phyloP scores from a whole-genome alignment of 441 rosid genomes.

The Biscutella laevigata region DNA sequence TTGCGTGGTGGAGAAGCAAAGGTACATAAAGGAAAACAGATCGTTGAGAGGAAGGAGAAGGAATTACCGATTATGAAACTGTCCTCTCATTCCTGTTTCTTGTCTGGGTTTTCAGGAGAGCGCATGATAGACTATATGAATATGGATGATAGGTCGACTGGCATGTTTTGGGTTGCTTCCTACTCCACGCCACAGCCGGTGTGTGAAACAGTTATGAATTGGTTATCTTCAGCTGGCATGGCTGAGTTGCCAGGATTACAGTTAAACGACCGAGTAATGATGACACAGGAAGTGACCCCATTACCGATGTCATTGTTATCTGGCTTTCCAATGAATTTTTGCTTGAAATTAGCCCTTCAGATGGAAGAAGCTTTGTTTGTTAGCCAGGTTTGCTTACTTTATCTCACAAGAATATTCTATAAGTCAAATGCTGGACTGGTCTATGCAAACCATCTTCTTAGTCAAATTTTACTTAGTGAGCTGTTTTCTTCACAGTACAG shows the following conservation, averaged over 20 bases:
- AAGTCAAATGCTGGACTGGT: constrained; percentile 1
- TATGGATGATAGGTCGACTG: constrained; percentile 94
- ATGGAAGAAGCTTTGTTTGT: constrained; percentile 84
- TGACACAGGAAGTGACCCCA: constrained; percentile 90
- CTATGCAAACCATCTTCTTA: constrained; percentile 3
- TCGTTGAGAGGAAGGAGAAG: too few species aligned
- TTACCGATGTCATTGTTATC: constrained; percentile 83
- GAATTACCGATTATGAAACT: not conserved
- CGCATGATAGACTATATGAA: constrained; percentile 88
- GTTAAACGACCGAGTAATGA: constrained; percentile 69
- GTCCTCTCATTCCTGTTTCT: constrained; percentile 15
- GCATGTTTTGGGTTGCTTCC: constrained; percentile 99
- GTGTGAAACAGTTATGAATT: constrained; percentile 65
- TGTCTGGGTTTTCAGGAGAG: constrained; percentile 51
- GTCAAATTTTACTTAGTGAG: constrained; percentile 6
- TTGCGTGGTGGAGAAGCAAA: constrained; percentile 97
- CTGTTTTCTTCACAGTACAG: constrained; percentile 9
- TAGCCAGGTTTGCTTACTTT: constrained; percentile 54
- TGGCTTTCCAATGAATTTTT: constrained; percentile 84
- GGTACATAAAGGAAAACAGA: too few species aligned
- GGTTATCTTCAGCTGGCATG: constrained; percentile 79
- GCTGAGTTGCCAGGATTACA: constrained; percentile 62
- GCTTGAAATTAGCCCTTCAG: constrained; percentile 68
- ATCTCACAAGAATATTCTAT: constrained; percentile 12
- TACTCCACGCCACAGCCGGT: constrained; percentile 97